Conservation (phyloP, 192 early-diverging fungal genomes). For the Gryganskiella cystojenkinii region DNA sequence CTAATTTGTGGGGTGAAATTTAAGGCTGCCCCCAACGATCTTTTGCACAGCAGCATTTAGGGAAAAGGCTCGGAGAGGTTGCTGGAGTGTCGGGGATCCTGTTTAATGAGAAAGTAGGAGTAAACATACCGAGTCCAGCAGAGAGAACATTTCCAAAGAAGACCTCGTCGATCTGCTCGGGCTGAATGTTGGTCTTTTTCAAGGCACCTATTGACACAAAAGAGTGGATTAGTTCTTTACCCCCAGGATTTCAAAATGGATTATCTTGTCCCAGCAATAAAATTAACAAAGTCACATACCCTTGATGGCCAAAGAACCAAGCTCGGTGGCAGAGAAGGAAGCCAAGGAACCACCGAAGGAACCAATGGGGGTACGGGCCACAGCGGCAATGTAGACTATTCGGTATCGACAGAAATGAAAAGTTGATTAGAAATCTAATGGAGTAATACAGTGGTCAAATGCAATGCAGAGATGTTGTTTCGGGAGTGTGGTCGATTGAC, state of each 20-base stretch:
- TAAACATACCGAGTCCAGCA: constrained; percentile 68
- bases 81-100: not conserved
- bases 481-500: not conserved
- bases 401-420: not conserved
- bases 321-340: constrained; percentile 82
- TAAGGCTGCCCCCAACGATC: too few relatives aligned
- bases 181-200: constrained; percentile 63
- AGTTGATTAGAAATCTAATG: not conserved
- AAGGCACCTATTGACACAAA: constrained; percentile 50
- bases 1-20: constrained; percentile 6
- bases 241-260: not conserved
- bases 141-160: constrained; percentile 83
- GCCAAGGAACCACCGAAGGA: constrained; percentile 91
- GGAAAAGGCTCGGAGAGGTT: too few relatives aligned
- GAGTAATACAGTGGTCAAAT: not conserved
- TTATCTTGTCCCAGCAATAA: not conserved
- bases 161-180: constrained; percentile 78
- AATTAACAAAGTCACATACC: constrained; percentile 50
- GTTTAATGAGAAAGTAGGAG: not conserved
- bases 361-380: constrained; percentile 92
- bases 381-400: constrained; percentile 90
- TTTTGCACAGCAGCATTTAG: too few relatives aligned
- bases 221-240: not conserved
- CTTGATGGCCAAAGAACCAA: constrained; percentile 91
- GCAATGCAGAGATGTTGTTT: not conserved